Conservation (phyloP, 176 grass and related monocot genomes). For the Oryza brachyantha region DNA sequence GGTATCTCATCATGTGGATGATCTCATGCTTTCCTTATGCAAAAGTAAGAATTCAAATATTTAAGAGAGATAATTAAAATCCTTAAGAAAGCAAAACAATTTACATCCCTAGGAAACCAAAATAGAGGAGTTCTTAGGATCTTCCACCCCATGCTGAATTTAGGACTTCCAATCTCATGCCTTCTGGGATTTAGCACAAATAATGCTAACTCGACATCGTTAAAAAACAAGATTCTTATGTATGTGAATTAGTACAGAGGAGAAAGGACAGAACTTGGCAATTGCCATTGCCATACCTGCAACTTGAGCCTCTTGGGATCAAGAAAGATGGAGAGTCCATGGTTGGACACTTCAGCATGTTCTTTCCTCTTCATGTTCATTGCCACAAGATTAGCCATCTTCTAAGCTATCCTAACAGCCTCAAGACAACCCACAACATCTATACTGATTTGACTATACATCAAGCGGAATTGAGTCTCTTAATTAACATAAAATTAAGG, state of each 20-base stretch:
- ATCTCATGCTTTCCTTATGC: not conserved
- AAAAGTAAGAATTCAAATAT: too few relatives aligned
- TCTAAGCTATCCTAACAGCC: not conserved
- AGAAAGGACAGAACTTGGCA: not conserved
- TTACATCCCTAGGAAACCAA: not conserved
- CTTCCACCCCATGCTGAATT: too few relatives aligned
- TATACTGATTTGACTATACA: not conserved
- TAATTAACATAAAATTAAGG: not conserved
- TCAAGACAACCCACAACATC: not conserved
- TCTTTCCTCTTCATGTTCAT: conserved; percentile 57
- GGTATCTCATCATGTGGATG: conserved; percentile 32
- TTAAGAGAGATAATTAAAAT: too few relatives aligned
- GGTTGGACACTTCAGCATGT: conserved; percentile 28
- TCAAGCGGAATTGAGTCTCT: not conserved
- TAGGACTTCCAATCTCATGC: too few relatives aligned
- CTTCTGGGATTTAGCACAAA: not conserved
- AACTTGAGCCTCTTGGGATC: conserved; percentile 50
- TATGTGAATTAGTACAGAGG: not conserved
- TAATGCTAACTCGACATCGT: not conserved
- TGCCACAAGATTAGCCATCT: conserved; percentile 36
- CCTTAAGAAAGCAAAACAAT: not conserved
- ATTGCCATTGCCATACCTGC: conserved; percentile 24
- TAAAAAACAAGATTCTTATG: not conserved
- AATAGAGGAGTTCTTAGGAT: not conserved
- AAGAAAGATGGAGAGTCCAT: conserved; percentile 42